Base-by-base conservation (phyloP, 345 rosid species). In the Cardamine resedifolia region DNA sequence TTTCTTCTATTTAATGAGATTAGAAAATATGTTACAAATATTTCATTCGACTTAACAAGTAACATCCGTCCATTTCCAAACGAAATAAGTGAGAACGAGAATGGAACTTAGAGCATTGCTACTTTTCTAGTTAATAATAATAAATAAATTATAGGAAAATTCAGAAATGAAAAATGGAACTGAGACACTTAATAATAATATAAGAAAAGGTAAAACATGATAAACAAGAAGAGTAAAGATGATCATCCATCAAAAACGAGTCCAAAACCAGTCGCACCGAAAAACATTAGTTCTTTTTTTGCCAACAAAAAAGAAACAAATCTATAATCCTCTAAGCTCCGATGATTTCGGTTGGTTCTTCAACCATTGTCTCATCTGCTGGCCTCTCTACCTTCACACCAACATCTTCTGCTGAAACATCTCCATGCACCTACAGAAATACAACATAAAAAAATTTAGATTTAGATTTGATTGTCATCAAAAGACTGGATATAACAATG, bases 341-440 rank as follows among this genome's bases (percentile, higher is more conserved):
- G 12, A 77, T 77, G 64, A 77, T 20, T 33, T 66, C 77, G 0
- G 73, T 45, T 18, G 73, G 77, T 9, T 71, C 77, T 24, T 72
- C 81, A 18, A 41, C 72, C 33, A 34, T 2, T 3, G 73, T 41
- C 34, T 77, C 81, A 7, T 77, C 77, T 1, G 48, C 76, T 7
- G 81, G 59, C 30, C 81, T 77, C 1, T 77, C 81, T 7, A 77
- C 77, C 70, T 72, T 77, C 58, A 77, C 77, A 41, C 81, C 81
- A 50, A 72, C 70, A 60, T 77, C 81, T 36, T 77, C 81, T 7
- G 79, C 52, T 33, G 73, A 19, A 65, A 51, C 47, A 57, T 77
- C 81, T 24, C 81, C 77, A 20, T 77, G 77, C 8, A 77, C 81
- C 81, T 77, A 26, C 2, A 61, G 14, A 41, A 24, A 41, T 4